These are phyloP conservation scores for Cucurbita maxima DNA, from an alignment of 306 rosid genomes.

Conservation along the genomic window DNA sequence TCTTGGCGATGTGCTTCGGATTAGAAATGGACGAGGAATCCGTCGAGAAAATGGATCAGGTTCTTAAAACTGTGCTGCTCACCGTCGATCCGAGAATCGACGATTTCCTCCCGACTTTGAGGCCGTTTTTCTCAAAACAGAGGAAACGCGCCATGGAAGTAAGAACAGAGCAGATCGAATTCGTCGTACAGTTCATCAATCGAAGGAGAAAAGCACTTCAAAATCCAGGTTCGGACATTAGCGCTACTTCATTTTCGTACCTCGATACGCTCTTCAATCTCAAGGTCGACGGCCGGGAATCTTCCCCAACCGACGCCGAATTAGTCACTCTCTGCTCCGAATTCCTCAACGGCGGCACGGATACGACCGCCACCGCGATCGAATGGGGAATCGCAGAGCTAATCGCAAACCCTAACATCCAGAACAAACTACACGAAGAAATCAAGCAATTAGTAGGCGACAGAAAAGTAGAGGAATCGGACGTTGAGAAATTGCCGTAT, in stretches of 20 bases:
- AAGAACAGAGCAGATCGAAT: conserved; percentile 46
- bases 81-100: conserved; percentile 69
- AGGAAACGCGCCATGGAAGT: conserved; percentile 50
- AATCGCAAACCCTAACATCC: conserved; percentile 1
- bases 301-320: neutral
- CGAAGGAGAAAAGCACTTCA: conserved; percentile 40
- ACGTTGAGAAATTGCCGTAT: conserved; percentile 47
- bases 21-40: conserved; percentile 68
- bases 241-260: conserved; percentile 47
- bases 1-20: conserved; percentile 76
- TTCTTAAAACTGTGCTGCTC: conserved; percentile 50
- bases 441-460: conserved; percentile 5
- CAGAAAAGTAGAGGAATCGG: neutral
- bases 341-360: conserved; percentile 12
- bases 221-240: conserved; percentile 52
- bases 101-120: conserved; percentile 60
- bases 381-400: conserved; percentile 9
- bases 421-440: conserved; percentile 1
- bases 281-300: neutral
- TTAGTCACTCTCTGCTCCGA: conserved; percentile 10
- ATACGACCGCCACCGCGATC: conserved; percentile 10
- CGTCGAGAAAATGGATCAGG: conserved; percentile 48
- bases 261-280: conserved; percentile 11
- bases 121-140: conserved; percentile 77
- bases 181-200: conserved; percentile 42